These are phyloP conservation scores for Diplodia sapinea DNA, from an alignment of 2,329 filamentous ascomycete genomes.

Conservation along the genomic window DNA sequence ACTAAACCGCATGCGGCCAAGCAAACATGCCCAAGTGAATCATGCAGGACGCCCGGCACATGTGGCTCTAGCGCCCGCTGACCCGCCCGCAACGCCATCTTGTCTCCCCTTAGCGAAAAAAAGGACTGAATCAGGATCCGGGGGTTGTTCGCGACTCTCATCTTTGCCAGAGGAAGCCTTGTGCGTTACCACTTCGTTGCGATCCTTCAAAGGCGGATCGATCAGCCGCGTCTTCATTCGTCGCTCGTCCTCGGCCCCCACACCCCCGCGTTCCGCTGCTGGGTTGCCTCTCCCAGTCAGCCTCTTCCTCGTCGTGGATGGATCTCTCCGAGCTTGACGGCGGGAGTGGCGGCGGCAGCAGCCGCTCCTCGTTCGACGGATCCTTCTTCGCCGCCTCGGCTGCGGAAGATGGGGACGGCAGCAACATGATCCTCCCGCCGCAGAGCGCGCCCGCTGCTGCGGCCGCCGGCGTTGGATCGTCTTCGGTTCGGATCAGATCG, in stretches of 20 bases:
- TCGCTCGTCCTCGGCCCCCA: neutral
- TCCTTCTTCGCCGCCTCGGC: neutral
- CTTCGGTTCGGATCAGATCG: neutral
- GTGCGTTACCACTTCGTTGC: neutral
- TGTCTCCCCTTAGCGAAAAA: neutral
- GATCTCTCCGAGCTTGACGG: neutral
- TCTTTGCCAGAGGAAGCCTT: neutral
- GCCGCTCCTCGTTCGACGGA: slow-evolving; percentile 1
- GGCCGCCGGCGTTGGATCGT: neutral
- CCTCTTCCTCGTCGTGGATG: neutral
- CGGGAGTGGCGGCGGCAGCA: neutral
- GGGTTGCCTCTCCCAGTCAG: no score
- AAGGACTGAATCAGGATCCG: neutral
- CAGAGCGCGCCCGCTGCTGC: neutral
- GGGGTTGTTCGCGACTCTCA: neutral
- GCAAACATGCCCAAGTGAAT: neutral
- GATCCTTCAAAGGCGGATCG: neutral
- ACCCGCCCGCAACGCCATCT: neutral
- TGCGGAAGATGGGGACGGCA: neutral
- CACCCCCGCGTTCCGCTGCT: no score
- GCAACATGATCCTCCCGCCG: neutral
- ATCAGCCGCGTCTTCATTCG: neutral
- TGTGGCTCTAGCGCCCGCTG: slow-evolving; percentile 14
- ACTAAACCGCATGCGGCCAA: neutral
- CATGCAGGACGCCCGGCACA: slow-evolving; percentile 2